Evolutionary conservation across 805 yeast genomes (phyloP).

Genomic region (Starmerella ratchasimensis): DNA sequence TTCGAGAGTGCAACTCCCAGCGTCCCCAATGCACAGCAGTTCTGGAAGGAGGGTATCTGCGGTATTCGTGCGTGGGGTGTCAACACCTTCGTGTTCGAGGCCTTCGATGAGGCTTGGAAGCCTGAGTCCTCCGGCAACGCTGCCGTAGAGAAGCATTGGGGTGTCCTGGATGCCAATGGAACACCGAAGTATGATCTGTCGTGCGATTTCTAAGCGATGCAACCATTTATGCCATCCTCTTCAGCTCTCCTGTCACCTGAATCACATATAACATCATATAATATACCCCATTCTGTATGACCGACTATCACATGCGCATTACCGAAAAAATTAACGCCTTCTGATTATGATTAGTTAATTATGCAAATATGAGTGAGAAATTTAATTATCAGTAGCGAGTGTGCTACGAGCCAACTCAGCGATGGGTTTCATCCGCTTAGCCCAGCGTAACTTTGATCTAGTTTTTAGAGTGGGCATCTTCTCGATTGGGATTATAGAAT

Average conservation of each 20-base stretch:
- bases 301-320: no score
- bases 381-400: no score
- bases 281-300: neutral
- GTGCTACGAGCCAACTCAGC: no score
- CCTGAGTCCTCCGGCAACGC: conserved; percentile 65
- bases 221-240: neutral
- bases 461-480: no score
- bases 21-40: conserved; percentile 56
- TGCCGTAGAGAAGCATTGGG: conserved; percentile 86
- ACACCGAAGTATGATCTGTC: conserved; percentile 23
- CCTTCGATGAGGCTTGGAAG: conserved; percentile 93
- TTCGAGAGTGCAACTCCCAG: conserved; percentile 57
- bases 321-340: no score
- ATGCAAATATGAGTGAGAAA: no score
- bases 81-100: conserved; percentile 85
- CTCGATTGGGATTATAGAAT: no score
- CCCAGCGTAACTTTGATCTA: no score
- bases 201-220: neutral
- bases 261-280: neutral
- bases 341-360: no score
- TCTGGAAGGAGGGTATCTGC: conserved; percentile 82
- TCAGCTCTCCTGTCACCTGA: neutral
- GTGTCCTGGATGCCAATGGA: conserved; percentile 46
- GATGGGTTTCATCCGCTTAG: no score
- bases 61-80: conserved; percentile 94